phyloP scores from a whole-genome alignment of 2,329 filamentous ascomycete species.

The Paecilomyces dactylethromorphus region DNA sequence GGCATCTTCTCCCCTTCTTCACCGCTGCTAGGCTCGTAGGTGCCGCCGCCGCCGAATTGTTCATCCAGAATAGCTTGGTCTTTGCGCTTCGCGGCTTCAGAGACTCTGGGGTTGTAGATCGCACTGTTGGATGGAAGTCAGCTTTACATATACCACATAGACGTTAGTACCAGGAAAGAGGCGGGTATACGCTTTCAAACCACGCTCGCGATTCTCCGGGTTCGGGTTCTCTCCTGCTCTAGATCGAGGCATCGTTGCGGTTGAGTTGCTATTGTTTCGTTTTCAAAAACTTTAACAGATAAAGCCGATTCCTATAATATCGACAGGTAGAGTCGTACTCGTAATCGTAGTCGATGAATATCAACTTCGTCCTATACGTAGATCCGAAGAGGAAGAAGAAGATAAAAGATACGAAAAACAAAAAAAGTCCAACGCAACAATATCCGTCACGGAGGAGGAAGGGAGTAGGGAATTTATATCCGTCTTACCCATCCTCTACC shows the following conservation, averaged over 20 bases:
- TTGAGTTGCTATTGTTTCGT: not conserved
- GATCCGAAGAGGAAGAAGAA: not conserved
- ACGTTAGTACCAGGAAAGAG: not conserved
- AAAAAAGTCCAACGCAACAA: no score
- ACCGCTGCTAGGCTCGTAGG: slow-evolving; percentile 1
- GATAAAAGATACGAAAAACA: not conserved
- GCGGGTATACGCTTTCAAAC: not conserved
- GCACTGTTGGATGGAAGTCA: slow-evolving; percentile 5
- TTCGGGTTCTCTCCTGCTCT: no score
- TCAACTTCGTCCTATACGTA: no score
- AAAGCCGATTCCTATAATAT: no score
- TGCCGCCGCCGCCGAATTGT: slow-evolving; percentile 2
- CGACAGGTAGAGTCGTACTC: no score
- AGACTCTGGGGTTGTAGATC: slow-evolving; percentile 12
- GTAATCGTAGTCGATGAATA: no score
- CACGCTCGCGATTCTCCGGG: not conserved
- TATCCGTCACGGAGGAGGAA: not conserved
- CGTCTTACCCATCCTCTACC: not conserved
- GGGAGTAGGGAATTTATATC: not conserved
- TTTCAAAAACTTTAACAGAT: not conserved
- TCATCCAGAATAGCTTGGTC: slow-evolving; percentile 13
- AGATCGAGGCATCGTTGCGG: not conserved
- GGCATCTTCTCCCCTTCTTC: slow-evolving; percentile 9
- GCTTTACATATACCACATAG: not conserved
- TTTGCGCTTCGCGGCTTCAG: slow-evolving; percentile 9